Base-by-base conservation (phyloP, 257 asterid species). In the Salvia splendens region DNA sequence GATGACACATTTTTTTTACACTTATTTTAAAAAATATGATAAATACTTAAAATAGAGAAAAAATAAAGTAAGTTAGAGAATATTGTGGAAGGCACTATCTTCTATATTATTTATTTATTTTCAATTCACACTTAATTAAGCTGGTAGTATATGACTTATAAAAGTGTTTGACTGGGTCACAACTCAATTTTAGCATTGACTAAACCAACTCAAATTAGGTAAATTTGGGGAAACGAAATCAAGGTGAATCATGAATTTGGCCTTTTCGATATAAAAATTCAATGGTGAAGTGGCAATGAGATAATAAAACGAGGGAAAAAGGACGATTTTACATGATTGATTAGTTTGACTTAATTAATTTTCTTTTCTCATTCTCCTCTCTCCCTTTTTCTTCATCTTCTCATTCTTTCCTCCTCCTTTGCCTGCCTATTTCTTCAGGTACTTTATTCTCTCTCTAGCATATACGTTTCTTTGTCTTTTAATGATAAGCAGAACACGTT, bases 341-440 rank as follows among this genome's bases (percentile, higher is more conserved):
- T 24, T 24, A 24, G 30, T 24, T 24, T 24, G 30, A 24, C 30
- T 24, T 24, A 24, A 20, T 24, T 24, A 24, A 24, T 24, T 24
- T 0, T 24, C 45, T 8, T 10, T 0, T 6, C 45, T 2, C 45
- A 7, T 6, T 8, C 49, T 9, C 53, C 12, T 45, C 32, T 47
- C 30, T 49, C 47, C 36, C 8, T 32, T 55, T 61, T 57, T 65
- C 61, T 42, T 73, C 77, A 15, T 61, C 51, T 36, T 12, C 28
- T 10, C 61, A 28, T 24, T 55, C 68, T 12, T 47, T 45, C 57
- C 64, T 46, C 41, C 67, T 15, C 59, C 50, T 68, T 68, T 48
- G 32, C 45, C 48, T 52, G 20, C 67, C 57, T 53, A 59, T 67
- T 68, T 66, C 59, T 59, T 20, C 72, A 69, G 85, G 80, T 71